Evolutionary conservation across 1,284 basidiomycete genomes (phyloP), one percentile per base, ranked within the genome.

Genomic region (Microbotryum lychnidis-dioicae): DNA sequence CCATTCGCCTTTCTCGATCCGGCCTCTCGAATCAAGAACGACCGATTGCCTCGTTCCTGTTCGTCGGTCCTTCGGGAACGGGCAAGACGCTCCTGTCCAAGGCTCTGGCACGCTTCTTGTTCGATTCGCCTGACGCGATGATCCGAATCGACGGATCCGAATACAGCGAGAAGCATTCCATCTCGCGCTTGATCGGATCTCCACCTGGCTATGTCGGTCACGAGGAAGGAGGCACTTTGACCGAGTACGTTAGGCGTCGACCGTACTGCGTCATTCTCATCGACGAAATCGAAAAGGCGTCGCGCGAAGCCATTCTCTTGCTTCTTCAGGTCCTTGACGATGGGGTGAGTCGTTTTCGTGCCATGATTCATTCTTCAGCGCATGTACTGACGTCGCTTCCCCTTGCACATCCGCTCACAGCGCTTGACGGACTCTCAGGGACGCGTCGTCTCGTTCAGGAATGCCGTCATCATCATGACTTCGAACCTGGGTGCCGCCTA

Each of bases 151-250:
- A 83, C 71, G 79, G 77, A 14, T 79, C 77, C 56, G 78, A 79
- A 65, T 79, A 77, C 63, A 75, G 74, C 3, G 80, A 82, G 70
- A 79, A 80, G 71, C 81, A 82, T 73, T 75, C 78, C 33, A 78
- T 81, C 67, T 77, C 79, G 18, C 74, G 81, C 18, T 73, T 83
- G 8, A 79, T 83, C 57, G 79, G 79, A 62, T 71, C 80, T 18
- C 79, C 79, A 0, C 80, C 81, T 1, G 81, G 92, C 8, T 96
- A 93, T 71, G 86, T 97, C 21, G 94, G 93, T 2, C 90, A 91
- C 71, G 91, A 97, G 71, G 89, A 94, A 76, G 90, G 88, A 10
- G 91, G 91, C 75, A 67, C 79, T 63, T 73, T 83, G 21, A 81
- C 81, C 51, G 76, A 79, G 69, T 75, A 73, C 44, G 75, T 79